Percentiles rank a stretch among this genome's conserved stretches.
These are phyloP conservation scores for Gryganskiella cystojenkinii DNA, from an alignment of 192 early-diverging fungal genomes.

Conservation along the genomic window DNA sequence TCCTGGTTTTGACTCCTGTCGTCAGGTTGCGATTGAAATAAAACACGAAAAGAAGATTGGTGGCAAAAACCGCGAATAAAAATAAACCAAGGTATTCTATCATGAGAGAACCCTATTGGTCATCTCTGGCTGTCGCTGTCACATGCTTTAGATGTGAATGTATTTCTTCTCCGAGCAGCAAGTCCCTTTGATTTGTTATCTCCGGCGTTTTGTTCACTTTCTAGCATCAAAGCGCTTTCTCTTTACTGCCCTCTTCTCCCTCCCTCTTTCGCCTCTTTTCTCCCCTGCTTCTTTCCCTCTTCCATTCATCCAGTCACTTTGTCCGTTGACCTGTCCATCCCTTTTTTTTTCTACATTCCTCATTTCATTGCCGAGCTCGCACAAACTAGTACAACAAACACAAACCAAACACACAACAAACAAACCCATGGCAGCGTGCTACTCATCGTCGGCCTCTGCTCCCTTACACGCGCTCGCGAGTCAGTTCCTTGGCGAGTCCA, in stretches of 20 bases:
- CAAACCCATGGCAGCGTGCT: slow-evolving; percentile 27
- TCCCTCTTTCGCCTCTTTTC: neutral
- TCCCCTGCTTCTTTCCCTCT: neutral
- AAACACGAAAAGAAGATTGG: too few relatives aligned
- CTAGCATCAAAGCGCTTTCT: too few relatives aligned
- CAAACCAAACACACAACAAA: neutral
- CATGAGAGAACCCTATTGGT: too few relatives aligned
- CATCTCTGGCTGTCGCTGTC: too few relatives aligned
- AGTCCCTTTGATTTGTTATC: too few relatives aligned
- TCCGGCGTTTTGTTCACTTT: too few relatives aligned
- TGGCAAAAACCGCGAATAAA: too few relatives aligned
- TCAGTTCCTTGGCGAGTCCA: slow-evolving; percentile 37
- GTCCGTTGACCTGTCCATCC: neutral
- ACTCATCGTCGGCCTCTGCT: slow-evolving; percentile 24
- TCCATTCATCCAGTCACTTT: neutral
- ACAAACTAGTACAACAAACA: neutral
- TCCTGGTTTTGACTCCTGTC: too few relatives aligned
- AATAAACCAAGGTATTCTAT: too few relatives aligned
- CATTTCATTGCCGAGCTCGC: neutral
- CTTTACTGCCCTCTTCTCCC: neutral
- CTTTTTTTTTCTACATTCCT: neutral
- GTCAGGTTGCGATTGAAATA: too few relatives aligned
- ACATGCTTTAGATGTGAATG: too few relatives aligned
- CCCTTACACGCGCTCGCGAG: slow-evolving; percentile 34
- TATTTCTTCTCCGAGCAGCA: too few relatives aligned